A percentile compares a stretch with the other conserved stretches of the same genome.
Evolutionary conservation across 208 protist genomes (phyloP).

Genomic region (Porcisia hertigi): DNA sequence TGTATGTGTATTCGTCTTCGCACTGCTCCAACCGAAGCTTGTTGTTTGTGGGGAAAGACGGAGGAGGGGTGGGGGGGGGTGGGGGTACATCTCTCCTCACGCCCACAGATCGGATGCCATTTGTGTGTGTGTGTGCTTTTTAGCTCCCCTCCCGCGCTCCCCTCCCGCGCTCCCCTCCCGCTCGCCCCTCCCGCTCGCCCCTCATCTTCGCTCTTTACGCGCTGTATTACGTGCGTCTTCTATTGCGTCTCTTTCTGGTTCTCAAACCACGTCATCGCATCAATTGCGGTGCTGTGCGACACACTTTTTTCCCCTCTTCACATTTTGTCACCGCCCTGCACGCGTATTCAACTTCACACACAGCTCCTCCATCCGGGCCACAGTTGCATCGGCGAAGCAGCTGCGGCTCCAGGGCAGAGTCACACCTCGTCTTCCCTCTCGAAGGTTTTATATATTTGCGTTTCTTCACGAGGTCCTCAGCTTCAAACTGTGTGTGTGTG

Average conservation of each 20-base stretch:
- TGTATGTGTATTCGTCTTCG: background rate
- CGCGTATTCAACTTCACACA: background rate
- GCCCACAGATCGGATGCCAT: too few species aligned
- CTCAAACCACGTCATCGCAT: background rate
- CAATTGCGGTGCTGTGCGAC: background rate
- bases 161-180: background rate
- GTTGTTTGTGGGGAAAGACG: background rate
- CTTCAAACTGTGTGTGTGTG: constrained; percentile 5
- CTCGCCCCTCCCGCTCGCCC: background rate
- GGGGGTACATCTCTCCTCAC: too few species aligned
- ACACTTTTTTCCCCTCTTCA: background rate
- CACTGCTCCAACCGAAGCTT: background rate
- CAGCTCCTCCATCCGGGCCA: background rate
- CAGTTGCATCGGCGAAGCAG: background rate
- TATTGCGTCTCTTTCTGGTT: background rate
- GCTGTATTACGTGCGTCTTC: background rate
- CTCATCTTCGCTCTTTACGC: background rate
- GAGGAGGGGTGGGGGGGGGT: too few species aligned
- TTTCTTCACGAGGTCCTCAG: background rate
- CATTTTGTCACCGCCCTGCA: too few species aligned
- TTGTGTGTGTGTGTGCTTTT: background rate
- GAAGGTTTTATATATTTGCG: background rate
- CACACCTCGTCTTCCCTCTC: background rate
- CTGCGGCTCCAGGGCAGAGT: background rate
- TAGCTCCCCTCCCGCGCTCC: background rate